These are phyloP conservation scores for Eudorina sp. DNA, from an alignment of 139 green algal genomes.

Conservation along the genomic window DNA sequence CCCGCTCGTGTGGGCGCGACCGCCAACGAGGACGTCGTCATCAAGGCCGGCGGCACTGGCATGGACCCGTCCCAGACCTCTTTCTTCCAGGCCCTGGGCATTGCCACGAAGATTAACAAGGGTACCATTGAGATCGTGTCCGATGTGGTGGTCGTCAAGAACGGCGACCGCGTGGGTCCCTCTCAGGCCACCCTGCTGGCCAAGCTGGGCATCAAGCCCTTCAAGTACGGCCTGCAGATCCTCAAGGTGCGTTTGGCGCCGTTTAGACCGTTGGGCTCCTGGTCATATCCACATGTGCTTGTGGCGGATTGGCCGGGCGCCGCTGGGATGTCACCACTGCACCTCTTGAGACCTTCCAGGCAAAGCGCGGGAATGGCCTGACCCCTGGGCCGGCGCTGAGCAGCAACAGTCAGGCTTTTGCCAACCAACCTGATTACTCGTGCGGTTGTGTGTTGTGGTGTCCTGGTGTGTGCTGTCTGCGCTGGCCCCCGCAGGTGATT, in stretches of 20 bases:
- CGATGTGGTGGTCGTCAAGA: conserved; percentile 92
- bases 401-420: too few species aligned
- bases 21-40: conserved; percentile 91
- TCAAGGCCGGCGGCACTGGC: conserved; percentile 93
- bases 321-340: too few species aligned
- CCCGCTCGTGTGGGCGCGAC: conserved; percentile 93
- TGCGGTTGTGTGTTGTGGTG: too few species aligned
- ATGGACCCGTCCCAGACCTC: conserved; percentile 99
- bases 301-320: too few species aligned
- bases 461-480: too few species aligned
- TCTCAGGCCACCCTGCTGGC: conserved; percentile 98
- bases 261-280: too few species aligned
- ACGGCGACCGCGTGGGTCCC: conserved; percentile 90
- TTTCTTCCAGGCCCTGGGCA: conserved; percentile 99
- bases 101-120: conserved; percentile 99
- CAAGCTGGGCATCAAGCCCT: conserved; percentile 99
- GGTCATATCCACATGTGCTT: too few species aligned
- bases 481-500: conserved; percentile 80
- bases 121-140: conserved; percentile 97
- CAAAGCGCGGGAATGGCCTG: too few species aligned
- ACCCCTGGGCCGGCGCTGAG: too few species aligned
- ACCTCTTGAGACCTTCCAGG: too few species aligned
- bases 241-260: conserved; percentile 65
- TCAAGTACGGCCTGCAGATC: conserved; percentile 94
- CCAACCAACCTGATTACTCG: too few species aligned